A percentile compares a stretch with the other conserved stretches of the same genome.
phyloP scores from a whole-genome alignment of 2,329 filamentous ascomycete species.

The Cladorrhinum sp. region DNA sequence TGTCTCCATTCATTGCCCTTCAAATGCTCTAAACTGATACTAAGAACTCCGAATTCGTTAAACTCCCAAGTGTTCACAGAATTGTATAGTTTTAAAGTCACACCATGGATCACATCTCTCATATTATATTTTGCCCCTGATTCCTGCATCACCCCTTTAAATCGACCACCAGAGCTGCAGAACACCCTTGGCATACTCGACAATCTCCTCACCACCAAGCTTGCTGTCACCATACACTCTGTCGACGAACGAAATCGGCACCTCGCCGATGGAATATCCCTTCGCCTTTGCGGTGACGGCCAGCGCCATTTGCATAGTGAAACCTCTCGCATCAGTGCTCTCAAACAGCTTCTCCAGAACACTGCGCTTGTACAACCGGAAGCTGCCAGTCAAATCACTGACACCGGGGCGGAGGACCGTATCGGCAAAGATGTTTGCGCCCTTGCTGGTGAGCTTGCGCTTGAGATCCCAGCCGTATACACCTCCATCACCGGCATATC shows the following conservation, averaged over 20 bases:
- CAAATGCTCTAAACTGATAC: background rate
- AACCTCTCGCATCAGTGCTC: conserved; percentile 92
- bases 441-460: conserved; percentile 77
- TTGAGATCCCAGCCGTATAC: conserved; percentile 97
- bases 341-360: conserved; percentile 87
- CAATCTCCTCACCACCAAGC: conserved; percentile 90
- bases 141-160: conserved; percentile 9
- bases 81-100: background rate
- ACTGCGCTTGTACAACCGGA: conserved; percentile 87
- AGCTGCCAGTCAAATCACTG: conserved; percentile 91
- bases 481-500: conserved; percentile 84
- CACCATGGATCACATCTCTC: background rate
- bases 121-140: background rate
- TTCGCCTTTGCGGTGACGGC: conserved; percentile 96
- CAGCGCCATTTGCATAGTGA: conserved; percentile 99
- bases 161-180: conserved; percentile 61
- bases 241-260: conserved; percentile 95
- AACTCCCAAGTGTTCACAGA: background rate
- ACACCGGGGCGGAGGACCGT: conserved; percentile 90
- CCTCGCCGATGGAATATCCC: conserved; percentile 91
- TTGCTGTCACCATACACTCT: conserved; percentile 89
- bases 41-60: background rate
- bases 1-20: background rate
- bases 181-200: conserved; percentile 89
- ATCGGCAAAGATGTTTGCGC: conserved; percentile 93